Base-by-base conservation (phyloP, 1,139 yeast species). In the Saccharomyces hybrid region DNA sequence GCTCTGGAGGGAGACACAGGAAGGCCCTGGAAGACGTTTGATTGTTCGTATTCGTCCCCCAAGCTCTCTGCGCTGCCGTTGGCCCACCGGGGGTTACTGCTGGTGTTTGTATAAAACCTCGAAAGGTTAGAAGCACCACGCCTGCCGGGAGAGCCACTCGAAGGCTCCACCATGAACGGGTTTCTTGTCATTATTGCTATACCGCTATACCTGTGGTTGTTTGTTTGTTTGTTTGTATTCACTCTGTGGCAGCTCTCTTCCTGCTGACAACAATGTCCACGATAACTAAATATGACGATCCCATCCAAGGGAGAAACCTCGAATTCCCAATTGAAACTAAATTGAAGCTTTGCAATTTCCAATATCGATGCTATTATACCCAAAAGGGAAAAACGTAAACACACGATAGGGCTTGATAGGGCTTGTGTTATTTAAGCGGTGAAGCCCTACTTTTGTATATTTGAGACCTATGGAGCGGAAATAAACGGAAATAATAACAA, bases 1-100 rank as follows among this genome's bases (percentile, higher is more conserved):
- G 79, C 76, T 54, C 69, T 75, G 0, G 79, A 76, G 2, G 79
- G 78, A 1, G 78, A 75, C 53, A 58, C 62, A 5, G 71, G 71
- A 23, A 66, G 58, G 5, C 70, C 71, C 56, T 68, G 69, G 48
- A 67, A 67, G 20, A 59, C 61, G 13, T 59, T 60, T 9, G 69
- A 62, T 14, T 61, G 60, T 30, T 62, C 64, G 26, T 59, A 61
- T 23, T 59, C 62, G 6, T 56, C 57, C 5, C 56, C 63, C 23
- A 55, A 38, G 51, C 55, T 58, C 27, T 59, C 59, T 23, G 20
- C 54, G 50, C 48, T 52, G 7, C n/a, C 13, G 25, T 38, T 38
- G 26, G 44, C 44, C 44, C 59, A 52, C 50, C 53, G 26, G 5
- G 30, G n/a, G 51, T 48, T 50, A 49, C 54, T 58, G 27, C 65